Conservation (phyloP, 495 filamentous ascomycete species). For the Podospora pseudocomata region DNA sequence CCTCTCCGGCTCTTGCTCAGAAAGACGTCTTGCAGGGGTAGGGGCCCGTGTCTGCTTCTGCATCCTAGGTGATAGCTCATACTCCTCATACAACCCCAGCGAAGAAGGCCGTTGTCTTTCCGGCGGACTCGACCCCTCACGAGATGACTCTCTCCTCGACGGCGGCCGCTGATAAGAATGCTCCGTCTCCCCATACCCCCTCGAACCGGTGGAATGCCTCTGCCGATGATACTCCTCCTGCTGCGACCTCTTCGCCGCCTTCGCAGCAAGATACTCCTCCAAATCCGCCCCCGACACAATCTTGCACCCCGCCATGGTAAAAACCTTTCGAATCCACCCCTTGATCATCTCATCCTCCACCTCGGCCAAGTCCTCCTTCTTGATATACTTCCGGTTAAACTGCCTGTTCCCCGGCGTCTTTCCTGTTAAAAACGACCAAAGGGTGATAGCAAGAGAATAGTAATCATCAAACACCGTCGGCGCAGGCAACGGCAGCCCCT, state of each 20-base stretch:
- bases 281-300: slow-evolving; percentile 5
- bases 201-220: background rate
- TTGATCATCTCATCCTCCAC: slow-evolving; percentile 21
- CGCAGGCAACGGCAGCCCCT: slow-evolving; percentile 9
- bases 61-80: background rate
- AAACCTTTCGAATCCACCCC: slow-evolving; percentile 22
- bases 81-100: background rate
- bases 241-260: background rate
- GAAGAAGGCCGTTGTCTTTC: background rate
- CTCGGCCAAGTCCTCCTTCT: slow-evolving; percentile 16
- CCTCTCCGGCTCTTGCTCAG: background rate
- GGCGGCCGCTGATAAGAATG: background rate
- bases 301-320: slow-evolving; percentile 21
- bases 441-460: slow-evolving; percentile 20
- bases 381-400: slow-evolving; percentile 19
- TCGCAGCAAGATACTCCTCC: background rate
- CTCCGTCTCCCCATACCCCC: background rate
- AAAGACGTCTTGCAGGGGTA: background rate
- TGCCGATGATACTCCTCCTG: background rate
- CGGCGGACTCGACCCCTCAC: background rate
- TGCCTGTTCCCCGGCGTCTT: slow-evolving; percentile 14
- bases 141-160: background rate
- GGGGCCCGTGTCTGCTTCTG: background rate
- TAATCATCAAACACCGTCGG: slow-evolving; percentile 25
- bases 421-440: slow-evolving; percentile 19